Percentiles rank a stretch among this genome's conserved stretches.
Conservation (phyloP, 768 basidiomycete species). For the Cystobasidium tubakii region DNA sequence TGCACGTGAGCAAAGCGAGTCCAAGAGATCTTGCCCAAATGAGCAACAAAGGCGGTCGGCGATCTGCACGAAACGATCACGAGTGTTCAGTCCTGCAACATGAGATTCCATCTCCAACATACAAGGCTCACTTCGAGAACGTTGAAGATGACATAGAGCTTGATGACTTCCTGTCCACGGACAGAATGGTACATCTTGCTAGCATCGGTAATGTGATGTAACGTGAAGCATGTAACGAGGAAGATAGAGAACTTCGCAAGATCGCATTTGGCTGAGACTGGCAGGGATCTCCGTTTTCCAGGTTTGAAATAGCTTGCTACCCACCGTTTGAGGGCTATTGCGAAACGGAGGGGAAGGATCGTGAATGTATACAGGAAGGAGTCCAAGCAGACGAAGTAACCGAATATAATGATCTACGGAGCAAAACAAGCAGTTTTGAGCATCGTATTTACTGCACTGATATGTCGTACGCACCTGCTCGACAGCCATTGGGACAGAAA, state of each 20-base stretch:
- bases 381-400: constrained; percentile 86
- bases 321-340: constrained; percentile 58
- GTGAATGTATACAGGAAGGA: constrained; percentile 98
- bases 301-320: constrained; percentile 25
- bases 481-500: constrained; percentile 82
- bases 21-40: constrained; percentile 94
- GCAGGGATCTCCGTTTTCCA: constrained; percentile 52
- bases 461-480: constrained; percentile 66
- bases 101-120: too few species aligned
- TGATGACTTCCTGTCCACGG: constrained; percentile 95
- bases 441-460: not conserved
- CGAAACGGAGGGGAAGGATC: constrained; percentile 83
- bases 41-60: constrained; percentile 89
- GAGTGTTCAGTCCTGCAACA: too few species aligned
- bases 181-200: constrained; percentile 98
- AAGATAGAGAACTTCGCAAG: constrained; percentile 75
- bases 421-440: not conserved
- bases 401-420: constrained; percentile 76
- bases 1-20: constrained; percentile 89
- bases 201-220: constrained; percentile 80
- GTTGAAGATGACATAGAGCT: constrained; percentile 97
- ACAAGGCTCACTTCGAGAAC: constrained; percentile 75
- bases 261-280: constrained; percentile 87
- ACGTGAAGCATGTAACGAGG: constrained; percentile 63
- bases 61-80: constrained; percentile 58